These are phyloP conservation scores for Amanita rubescens DNA, from an alignment of 768 basidiomycete species.

Conservation along the genomic window DNA sequence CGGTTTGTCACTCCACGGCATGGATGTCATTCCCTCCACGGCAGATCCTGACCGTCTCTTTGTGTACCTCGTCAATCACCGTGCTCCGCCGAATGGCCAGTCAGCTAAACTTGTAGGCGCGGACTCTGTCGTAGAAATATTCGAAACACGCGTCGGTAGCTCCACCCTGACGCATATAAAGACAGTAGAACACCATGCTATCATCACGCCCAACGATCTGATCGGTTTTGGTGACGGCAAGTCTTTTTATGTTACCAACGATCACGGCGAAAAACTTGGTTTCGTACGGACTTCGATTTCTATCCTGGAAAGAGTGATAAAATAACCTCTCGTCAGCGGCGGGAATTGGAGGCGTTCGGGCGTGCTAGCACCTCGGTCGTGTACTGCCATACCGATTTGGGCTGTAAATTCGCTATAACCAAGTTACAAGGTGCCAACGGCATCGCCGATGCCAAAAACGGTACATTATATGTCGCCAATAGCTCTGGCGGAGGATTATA, in stretches of 20 bases:
- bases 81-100: conserved; percentile 35
- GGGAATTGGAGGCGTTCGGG: conserved; percentile 26
- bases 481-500: conserved; percentile 35
- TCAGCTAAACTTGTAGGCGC: conserved; percentile 45
- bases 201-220: conserved; percentile 65
- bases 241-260: conserved; percentile 67
- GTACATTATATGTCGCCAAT: conserved; percentile 57
- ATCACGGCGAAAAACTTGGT: conserved; percentile 47
- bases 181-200: conserved; percentile 48
- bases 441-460: conserved; percentile 48
- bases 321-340: conserved; percentile 11
- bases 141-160: conserved; percentile 43
- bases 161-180: conserved; percentile 41
- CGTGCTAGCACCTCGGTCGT: conserved; percentile 42
- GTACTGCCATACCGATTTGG: conserved; percentile 52
- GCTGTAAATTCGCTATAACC: conserved; percentile 52
- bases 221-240: conserved; percentile 58
- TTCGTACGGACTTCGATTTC: conserved; percentile 31
- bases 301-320: not conserved
- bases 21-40: conserved; percentile 57
- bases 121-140: conserved; percentile 66
- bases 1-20: conserved; percentile 53
- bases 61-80: conserved; percentile 69
- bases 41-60: conserved; percentile 43
- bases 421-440: conserved; percentile 55